phyloP scores from a whole-genome alignment of 2,329 filamentous ascomycete species.

The Leptodontidium sp. region DNA sequence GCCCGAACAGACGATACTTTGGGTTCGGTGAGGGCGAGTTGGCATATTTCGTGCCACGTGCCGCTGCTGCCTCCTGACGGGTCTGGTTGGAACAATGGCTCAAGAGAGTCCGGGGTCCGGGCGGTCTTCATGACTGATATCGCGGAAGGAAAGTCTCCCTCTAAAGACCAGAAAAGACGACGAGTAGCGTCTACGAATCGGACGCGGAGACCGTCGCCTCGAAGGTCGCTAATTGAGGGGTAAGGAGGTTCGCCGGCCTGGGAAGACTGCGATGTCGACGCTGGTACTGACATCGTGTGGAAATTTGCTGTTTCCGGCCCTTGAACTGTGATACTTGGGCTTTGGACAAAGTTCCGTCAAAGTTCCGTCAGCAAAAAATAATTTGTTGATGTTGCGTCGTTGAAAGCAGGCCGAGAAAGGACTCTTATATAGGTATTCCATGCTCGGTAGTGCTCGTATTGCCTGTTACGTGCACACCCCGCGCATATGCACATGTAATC shows the following conservation, averaged over 20 bases:
- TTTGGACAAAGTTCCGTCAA: neutral
- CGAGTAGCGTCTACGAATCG: conserved; percentile 33
- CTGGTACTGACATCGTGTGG: conserved; percentile 18
- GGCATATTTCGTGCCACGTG: conserved; percentile 43
- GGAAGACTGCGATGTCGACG: conserved; percentile 24
- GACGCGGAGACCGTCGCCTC: conserved; percentile 25
- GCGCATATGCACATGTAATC: no score
- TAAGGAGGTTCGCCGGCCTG: conserved; percentile 34
- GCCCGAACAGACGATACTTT: conserved; percentile 44
- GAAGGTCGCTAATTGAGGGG: conserved; percentile 37
- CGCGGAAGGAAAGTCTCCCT: conserved; percentile 38
- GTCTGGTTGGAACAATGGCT: conserved; percentile 40
- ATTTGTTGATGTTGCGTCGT: neutral
- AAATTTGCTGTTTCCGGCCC: conserved; percentile 3
- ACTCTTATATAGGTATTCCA: neutral
- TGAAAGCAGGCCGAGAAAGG: neutral
- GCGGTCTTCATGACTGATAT: conserved; percentile 41
- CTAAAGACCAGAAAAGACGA: conserved; percentile 42
- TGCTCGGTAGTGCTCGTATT: neutral
- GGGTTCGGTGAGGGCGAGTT: conserved; percentile 43
- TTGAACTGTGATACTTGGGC: neutral
- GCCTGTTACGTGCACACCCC: neutral
- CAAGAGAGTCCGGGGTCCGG: conserved; percentile 34
- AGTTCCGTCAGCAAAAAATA: neutral
- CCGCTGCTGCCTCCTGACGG: conserved; percentile 27